Percentiles rank a stretch among this genome's conserved stretches.
phyloP scores from a whole-genome alignment of 2,329 filamentous ascomycete species.

The Ascochyta fabae region DNA sequence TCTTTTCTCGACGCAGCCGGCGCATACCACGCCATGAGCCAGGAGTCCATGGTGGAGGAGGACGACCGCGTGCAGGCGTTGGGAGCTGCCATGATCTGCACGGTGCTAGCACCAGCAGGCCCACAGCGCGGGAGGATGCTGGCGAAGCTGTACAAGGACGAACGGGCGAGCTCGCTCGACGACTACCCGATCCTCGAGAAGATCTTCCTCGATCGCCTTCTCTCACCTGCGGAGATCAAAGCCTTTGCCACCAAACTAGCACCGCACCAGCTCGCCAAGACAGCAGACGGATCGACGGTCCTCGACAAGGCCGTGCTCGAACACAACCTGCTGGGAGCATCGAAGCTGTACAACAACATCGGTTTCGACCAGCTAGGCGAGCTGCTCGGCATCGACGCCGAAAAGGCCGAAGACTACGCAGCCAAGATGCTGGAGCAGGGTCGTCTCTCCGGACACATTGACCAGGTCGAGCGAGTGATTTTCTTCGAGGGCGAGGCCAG shows the following conservation, averaged over 20 bases:
- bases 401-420: constrained; percentile 88
- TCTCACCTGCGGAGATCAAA: constrained; percentile 81
- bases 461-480: constrained; percentile 89
- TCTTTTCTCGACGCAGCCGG: constrained; percentile 87
- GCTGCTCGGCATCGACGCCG: constrained; percentile 78
- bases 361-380: constrained; percentile 71
- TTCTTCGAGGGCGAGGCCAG: constrained; percentile 83
- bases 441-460: constrained; percentile 83
- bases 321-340: constrained; percentile 90
- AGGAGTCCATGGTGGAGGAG: constrained; percentile 79
- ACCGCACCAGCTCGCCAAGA: constrained; percentile 89
- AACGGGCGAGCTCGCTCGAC: constrained; percentile 74
- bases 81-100: constrained; percentile 86
- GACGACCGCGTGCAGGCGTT: constrained; percentile 85
- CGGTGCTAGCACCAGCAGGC: constrained; percentile 88
- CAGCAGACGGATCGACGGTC: constrained; percentile 89
- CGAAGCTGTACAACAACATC: constrained; percentile 62
- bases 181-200: constrained; percentile 94
- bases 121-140: constrained; percentile 81
- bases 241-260: constrained; percentile 81
- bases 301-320: constrained; percentile 92
- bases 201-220: constrained; percentile 90
- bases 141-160: constrained; percentile 90
- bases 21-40: constrained; percentile 86
- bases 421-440: constrained; percentile 96